Evolutionary conservation across 768 basidiomycete species (phyloP).

Genomic region (Trametes sanguinea): DNA sequence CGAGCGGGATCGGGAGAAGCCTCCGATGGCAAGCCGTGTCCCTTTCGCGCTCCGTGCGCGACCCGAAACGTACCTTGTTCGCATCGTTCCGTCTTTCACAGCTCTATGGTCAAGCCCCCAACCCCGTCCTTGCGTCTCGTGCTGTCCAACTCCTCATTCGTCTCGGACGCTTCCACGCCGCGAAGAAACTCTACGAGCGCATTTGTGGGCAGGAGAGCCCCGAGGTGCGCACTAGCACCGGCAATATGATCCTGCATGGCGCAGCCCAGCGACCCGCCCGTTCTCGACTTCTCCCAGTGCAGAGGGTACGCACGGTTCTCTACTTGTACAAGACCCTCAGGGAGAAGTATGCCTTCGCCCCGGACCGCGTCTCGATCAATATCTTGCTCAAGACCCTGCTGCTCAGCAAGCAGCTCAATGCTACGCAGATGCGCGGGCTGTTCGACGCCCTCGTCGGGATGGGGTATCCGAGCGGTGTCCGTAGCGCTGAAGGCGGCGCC

Average conservation of each 20-base stretch:
- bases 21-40: neutral
- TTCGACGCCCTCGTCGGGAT: constrained; percentile 63
- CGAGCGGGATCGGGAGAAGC: neutral
- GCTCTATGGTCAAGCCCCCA: neutral
- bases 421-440: constrained; percentile 48
- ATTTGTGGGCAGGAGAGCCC: constrained; percentile 11
- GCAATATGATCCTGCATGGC: constrained; percentile 60
- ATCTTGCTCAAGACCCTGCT: constrained; percentile 65
- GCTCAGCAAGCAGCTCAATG: constrained; percentile 46
- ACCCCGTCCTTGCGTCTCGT: constrained; percentile 30
- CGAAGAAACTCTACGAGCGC: constrained; percentile 42
- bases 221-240: constrained; percentile 42
- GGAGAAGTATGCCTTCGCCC: constrained; percentile 48
- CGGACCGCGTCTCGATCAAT: constrained; percentile 73
- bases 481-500: too few relatives aligned
- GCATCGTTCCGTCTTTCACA: neutral
- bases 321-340: constrained; percentile 46
- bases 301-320: constrained; percentile 46
- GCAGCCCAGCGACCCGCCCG: constrained; percentile 32
- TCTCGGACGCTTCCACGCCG: constrained; percentile 46
- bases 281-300: constrained; percentile 40
- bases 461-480: constrained; percentile 51
- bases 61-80: neutral
- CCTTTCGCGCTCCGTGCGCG: neutral
- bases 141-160: constrained; percentile 43